Percentiles rank a stretch among this genome's conserved stretches.
Conservation (phyloP, 73 alveolate genomes). For the Paramecium sonneborni region DNA sequence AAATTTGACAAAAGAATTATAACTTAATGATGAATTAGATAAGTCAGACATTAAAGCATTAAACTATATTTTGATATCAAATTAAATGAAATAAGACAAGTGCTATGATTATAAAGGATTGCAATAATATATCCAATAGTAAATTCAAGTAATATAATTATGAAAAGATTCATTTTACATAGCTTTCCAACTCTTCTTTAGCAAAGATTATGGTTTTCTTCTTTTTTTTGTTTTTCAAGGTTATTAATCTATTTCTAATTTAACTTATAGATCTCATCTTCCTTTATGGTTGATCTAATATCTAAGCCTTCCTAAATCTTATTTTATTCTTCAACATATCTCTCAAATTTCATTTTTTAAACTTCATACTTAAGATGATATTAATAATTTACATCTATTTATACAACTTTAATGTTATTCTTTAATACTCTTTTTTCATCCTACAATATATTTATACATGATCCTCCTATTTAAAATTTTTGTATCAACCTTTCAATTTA, state of each 20-base stretch:
- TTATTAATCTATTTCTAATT: not conserved
- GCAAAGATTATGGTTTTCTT: not conserved
- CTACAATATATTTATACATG: not conserved
- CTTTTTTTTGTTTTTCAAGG: not conserved
- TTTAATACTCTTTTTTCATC: not conserved
- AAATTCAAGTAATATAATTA: not conserved
- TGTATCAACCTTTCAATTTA: conserved; percentile 2
- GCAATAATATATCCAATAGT: not conserved
- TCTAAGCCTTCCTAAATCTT: not conserved
- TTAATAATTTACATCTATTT: not conserved
- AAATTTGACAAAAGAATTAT: not conserved
- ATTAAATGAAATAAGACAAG: not conserved
- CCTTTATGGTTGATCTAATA: not conserved
- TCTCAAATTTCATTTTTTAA: not conserved
- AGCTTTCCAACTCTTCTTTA: conserved; percentile 12
- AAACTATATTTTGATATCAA: not conserved
- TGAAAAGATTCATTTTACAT: not conserved
- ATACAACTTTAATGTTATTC: not conserved
- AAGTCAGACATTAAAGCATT: not conserved
- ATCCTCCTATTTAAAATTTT: not conserved
- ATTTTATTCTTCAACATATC: conserved; percentile 36
- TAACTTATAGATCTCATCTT: not conserved
- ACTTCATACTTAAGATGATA: not conserved
- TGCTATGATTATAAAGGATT: conserved; percentile 8
- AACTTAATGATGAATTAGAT: not conserved